Percentiles rank a stretch among this genome's conserved stretches.
Evolutionary conservation across 768 basidiomycete species (phyloP).

Genomic region (Agrocybe chaxingu): DNA sequence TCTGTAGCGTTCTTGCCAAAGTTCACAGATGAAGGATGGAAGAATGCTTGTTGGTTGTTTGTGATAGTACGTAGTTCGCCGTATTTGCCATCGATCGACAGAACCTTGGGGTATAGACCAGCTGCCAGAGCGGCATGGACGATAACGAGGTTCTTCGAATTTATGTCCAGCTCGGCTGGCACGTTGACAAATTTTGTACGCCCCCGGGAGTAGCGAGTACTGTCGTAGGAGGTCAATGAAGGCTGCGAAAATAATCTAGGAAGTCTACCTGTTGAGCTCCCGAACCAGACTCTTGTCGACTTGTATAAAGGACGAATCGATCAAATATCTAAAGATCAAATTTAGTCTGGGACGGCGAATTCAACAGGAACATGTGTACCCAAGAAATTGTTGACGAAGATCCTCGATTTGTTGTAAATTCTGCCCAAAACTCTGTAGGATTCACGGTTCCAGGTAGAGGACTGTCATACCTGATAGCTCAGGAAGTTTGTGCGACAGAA

Average conservation of each 20-base stretch:
- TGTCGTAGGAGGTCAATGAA: conserved; percentile 22
- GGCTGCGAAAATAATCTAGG: conserved; percentile 2
- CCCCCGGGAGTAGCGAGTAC: conserved; percentile 72
- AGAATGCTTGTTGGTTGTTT: conserved; percentile 74
- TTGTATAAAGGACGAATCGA: conserved; percentile 83
- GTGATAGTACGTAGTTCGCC: conserved; percentile 74
- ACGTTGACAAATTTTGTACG: conserved; percentile 74
- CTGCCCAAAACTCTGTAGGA: conserved; percentile 29
- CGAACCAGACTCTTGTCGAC: conserved; percentile 62
- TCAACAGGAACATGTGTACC: conserved; percentile 33
- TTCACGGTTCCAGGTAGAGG: background rate
- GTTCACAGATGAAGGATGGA: conserved; percentile 94
- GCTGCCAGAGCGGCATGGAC: conserved; percentile 81
- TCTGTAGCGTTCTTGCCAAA: conserved; percentile 66
- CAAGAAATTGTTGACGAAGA: conserved; percentile 84
- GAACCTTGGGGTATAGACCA: conserved; percentile 88
- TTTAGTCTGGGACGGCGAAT: background rate
- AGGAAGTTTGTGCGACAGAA: conserved; percentile 82
- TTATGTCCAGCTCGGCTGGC: conserved; percentile 67
- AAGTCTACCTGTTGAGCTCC: conserved; percentile 62
- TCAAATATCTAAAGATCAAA: conserved; percentile 48
- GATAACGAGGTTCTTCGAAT: conserved; percentile 62
- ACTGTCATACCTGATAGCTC: conserved; percentile 67
- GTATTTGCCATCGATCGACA: conserved; percentile 59
- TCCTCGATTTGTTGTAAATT: conserved; percentile 97